Percentiles rank a stretch among this genome's conserved stretches.
phyloP scores from a whole-genome alignment of 1,284 basidiomycete genomes.

The Omphalotus olearius region DNA sequence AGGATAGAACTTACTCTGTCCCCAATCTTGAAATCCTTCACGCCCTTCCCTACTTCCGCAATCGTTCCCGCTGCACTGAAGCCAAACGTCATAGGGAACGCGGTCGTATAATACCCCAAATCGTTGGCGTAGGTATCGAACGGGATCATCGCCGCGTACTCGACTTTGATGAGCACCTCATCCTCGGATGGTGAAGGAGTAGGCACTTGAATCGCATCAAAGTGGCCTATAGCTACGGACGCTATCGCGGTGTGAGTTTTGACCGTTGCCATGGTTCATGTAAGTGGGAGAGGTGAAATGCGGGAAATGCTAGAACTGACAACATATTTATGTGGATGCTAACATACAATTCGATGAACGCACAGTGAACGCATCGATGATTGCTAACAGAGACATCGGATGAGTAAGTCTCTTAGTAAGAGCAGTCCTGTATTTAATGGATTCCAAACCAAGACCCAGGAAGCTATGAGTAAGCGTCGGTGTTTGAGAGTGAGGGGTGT shows the following conservation, averaged over 20 bases:
- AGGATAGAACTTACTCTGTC: conserved; percentile 33
- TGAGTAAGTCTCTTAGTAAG: too few species aligned
- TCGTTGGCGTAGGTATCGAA: conserved; percentile 40
- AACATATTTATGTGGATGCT: too few species aligned
- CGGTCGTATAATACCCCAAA: conserved; percentile 24
- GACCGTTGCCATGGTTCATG: background rate
- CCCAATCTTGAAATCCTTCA: conserved; percentile 36
- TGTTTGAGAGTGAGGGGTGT: too few species aligned
- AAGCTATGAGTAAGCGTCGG: too few species aligned
- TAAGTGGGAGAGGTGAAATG: too few species aligned
- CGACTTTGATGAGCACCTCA: conserved; percentile 43
- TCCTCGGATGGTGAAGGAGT: conserved; percentile 35
- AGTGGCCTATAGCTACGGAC: conserved; percentile 29
- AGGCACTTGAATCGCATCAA: conserved; percentile 35
- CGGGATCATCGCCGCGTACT: conserved; percentile 37
- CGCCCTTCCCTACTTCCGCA: conserved; percentile 33
- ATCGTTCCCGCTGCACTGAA: conserved; percentile 38
- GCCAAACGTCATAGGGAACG: conserved; percentile 38
- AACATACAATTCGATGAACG: too few species aligned
- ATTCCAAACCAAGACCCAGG: too few species aligned
- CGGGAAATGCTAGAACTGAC: too few species aligned
- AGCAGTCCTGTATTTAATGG: too few species aligned
- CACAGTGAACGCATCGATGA: too few species aligned
- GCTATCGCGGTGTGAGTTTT: conserved; percentile 35
- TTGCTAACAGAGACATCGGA: too few species aligned